Evolutionary conservation across 129 eudicot species (phyloP).

Genomic region (Arctium minus): DNA sequence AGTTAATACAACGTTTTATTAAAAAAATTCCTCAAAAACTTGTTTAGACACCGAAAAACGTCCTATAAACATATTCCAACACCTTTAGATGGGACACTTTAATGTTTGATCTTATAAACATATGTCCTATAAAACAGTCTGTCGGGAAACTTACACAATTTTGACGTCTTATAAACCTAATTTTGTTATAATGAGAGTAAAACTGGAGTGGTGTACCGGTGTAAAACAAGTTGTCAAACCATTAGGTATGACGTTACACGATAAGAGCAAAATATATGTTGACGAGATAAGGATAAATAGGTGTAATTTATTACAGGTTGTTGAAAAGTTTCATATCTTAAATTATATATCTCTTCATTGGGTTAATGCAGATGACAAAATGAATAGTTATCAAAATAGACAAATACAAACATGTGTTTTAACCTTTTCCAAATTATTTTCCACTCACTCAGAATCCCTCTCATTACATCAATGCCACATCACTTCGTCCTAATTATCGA

Average conservation of each 20-base stretch:
- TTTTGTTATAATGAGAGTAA: neutral
- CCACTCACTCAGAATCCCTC: neutral
- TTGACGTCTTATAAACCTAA: neutral
- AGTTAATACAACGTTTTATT: no score
- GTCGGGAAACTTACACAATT: no score
- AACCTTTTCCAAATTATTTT: neutral
- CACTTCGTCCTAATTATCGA: neutral
- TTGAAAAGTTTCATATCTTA: neutral
- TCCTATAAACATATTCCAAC: no score
- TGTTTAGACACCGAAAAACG: no score
- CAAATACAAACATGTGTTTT: neutral
- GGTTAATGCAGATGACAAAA: neutral
- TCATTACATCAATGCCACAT: neutral
- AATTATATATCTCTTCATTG: neutral
- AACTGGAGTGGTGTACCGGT: neutral
- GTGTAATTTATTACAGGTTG: neutral
- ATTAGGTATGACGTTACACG: neutral
- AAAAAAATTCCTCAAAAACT: no score
- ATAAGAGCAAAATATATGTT: neutral
- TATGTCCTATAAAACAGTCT: no score
- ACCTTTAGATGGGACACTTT: no score
- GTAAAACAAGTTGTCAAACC: neutral
- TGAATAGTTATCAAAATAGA: neutral
- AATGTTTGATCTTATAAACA: no score
- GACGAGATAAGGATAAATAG: neutral